Conservation (phyloP, 2,329 filamentous ascomycete species). For the Dothistroma septosporum region DNA sequence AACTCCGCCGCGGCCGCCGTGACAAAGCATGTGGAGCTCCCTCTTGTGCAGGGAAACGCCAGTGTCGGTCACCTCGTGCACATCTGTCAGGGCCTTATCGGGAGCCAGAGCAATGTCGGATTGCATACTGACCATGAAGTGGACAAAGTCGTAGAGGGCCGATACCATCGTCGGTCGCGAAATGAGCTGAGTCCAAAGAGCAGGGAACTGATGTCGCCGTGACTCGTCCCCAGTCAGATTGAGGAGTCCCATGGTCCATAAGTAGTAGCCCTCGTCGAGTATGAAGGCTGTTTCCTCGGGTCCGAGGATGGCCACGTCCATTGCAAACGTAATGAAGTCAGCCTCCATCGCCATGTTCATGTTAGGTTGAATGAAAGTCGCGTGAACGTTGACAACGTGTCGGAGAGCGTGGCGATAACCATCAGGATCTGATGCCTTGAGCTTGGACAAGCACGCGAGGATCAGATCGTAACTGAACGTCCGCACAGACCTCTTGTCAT, state of each 20-base stretch:
- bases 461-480: slow-evolving; percentile 10
- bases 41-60: not conserved
- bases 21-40: not conserved
- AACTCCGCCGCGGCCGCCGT: not conserved
- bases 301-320: slow-evolving; percentile 13
- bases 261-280: slow-evolving; percentile 20
- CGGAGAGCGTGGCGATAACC: slow-evolving; percentile 10
- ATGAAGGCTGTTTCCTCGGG: slow-evolving; percentile 16
- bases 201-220: slow-evolving; percentile 10
- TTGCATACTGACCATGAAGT: slow-evolving; percentile 9
- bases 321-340: slow-evolving; percentile 12
- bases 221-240: slow-evolving; percentile 7
- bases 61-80: not conserved
- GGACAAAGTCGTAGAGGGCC: slow-evolving; percentile 18
- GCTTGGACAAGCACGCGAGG: slow-evolving; percentile 10
- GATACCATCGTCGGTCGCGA: slow-evolving; percentile 9
- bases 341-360: not conserved
- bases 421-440: slow-evolving; percentile 1
- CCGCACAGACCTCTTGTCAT: slow-evolving; percentile 13
- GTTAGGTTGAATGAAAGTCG: slow-evolving; percentile 1
- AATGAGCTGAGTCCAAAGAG: slow-evolving; percentile 7
- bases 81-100: not conserved
- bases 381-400: slow-evolving; percentile 14
- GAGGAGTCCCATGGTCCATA: slow-evolving; percentile 20
- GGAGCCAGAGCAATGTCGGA: slow-evolving; percentile 2